Percentiles rank a stretch among this genome's conserved stretches.
These are phyloP conservation scores for Colletotrichum musicola DNA, from an alignment of 2,329 filamentous ascomycete species.

Conservation along the genomic window DNA sequence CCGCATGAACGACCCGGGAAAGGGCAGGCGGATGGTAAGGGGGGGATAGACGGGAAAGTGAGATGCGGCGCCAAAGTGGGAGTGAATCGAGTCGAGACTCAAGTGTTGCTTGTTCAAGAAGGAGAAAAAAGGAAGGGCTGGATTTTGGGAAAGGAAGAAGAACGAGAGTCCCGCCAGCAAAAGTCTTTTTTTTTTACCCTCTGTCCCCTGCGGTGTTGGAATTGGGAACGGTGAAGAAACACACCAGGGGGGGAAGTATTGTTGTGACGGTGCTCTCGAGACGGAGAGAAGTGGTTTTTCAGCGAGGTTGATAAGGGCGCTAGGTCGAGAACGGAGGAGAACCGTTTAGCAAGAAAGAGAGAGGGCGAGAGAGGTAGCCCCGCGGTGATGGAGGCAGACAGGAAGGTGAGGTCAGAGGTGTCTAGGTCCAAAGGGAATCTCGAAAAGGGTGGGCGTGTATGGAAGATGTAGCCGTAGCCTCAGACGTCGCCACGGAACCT, in stretches of 20 bases:
- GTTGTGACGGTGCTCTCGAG: conserved; percentile 2
- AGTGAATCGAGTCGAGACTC: conserved; percentile 9
- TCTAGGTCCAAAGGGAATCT: conserved; percentile 27
- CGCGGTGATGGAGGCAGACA: conserved; percentile 36
- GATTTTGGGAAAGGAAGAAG: conserved; percentile 19
- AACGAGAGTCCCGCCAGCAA: conserved; percentile 25
- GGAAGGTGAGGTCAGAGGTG: conserved; percentile 40
- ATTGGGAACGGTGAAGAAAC: conserved; percentile 36
- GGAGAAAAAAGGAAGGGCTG: conserved; percentile 9
- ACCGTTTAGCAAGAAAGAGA: conserved; percentile 11
- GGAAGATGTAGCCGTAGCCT: conserved; percentile 29
- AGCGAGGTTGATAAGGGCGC: conserved; percentile 3
- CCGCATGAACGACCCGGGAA: conserved; percentile 33
- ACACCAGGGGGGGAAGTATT: conserved; percentile 10
- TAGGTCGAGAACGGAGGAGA: conserved; percentile 7
- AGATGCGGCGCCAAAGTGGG: neutral
- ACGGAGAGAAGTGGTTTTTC: conserved; percentile 1
- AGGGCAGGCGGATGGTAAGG: conserved; percentile 1
- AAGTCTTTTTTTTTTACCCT: conserved; percentile 28
- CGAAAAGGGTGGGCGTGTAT: conserved; percentile 31
- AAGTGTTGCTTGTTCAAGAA: conserved; percentile 31
- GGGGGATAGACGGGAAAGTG: neutral
- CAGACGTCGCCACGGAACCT: conserved; percentile 35
- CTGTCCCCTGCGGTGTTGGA: conserved; percentile 19
- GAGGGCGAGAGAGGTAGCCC: conserved; percentile 23